Base-by-base conservation (phyloP, 2,329 filamentous ascomycete species). In the Aspergillus quadrilineatus region DNA sequence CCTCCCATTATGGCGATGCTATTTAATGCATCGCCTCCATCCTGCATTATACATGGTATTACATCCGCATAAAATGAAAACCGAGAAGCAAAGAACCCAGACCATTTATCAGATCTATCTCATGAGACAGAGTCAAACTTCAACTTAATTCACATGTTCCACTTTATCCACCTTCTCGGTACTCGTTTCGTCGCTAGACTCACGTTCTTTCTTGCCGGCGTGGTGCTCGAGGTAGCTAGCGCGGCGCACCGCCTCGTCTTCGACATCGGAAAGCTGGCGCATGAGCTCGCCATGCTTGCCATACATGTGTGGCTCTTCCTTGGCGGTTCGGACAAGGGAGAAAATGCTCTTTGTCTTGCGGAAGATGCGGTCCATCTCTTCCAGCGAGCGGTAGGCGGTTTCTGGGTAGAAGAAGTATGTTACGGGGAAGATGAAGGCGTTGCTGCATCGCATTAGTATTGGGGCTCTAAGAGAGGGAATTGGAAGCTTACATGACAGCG, bases 311-410 rank as follows among this genome's bases (percentile, higher is more conserved):
- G 83, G 82, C 63, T 81, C 73, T 1, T 80, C 69, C 7, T 74
- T 67, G 2, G 83, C 82, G 29, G 82, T 72, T 51, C 73, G 70
- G 26, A 83, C 79, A 3, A 82, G 75, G 15, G 76, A 67, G 60
- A 83, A 80, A 50, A 79, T 68, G 22, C 73, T 79, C 28, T 69
- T 73, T 1, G 79, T 80, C 59, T 83, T 82, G 67, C 77, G 77
- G 76, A 88, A 87, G 62, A 89, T 85, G 56, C 83, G 79, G 65
- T 90, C 87, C 72, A 90, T 85, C 68, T 89, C 87, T 70, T 89
- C 87, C 32, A 89, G 77, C 12, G 79, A 83, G 6, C 82, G 80
- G 60, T 79, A 80, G 8, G 82, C 82, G 2, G 83, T 85, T 65
- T 85, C 83, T 0, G 83, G 83, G 67, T 83, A 85, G 76, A 85